Base-by-base conservation (phyloP, 108 stramenopile species). In the Chaetoceros muelleri region DNA sequence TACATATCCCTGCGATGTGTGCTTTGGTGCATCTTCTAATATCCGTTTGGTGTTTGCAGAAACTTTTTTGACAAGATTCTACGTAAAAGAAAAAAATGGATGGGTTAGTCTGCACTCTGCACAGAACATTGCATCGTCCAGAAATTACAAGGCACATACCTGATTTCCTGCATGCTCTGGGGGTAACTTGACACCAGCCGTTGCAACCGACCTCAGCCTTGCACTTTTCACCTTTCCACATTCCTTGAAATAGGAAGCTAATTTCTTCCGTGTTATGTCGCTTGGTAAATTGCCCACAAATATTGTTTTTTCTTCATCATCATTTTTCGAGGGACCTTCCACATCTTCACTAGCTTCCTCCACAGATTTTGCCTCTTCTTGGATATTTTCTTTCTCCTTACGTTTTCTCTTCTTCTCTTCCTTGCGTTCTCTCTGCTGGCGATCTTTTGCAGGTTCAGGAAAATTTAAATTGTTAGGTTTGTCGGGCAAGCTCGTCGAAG, bases 241-340 rank as follows among this genome's bases (percentile, higher is more conserved):
- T 13, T 67, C 52, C 49, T 70, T 69, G 60, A 90, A 86, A 10
- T 86, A 66, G 1, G 55, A 28, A 24, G 68, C 74, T 46, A 90
- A 60, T 0, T 69, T 56, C 56, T 80, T 82, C 29, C 89, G 73
- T 7, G 73, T 79, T 13, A 66, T 79, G 13, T 54, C 60, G 17
- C 65, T 40, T 10, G 89, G 89, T 19, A 90, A 53, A 64, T 90
- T 90, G 25, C 89, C 88, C 1, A 86, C 82, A 65, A 86, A 90
- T 28, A 90, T 73, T 23, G 89, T 90, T 13, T 82, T 55, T 18
- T 72, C 59, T 46, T 85, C 80, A 31, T 58, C 69, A 21, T 3
- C 27, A 17, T 24, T 54, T 51, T 20, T 19, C 44, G 16, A 44
- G 44, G 16, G 44, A 16, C 10, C 16, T 18, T 28, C 28, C 28